Base-by-base conservation (phyloP, 176 grass and related monocot species). In the Bromus sterilis region DNA sequence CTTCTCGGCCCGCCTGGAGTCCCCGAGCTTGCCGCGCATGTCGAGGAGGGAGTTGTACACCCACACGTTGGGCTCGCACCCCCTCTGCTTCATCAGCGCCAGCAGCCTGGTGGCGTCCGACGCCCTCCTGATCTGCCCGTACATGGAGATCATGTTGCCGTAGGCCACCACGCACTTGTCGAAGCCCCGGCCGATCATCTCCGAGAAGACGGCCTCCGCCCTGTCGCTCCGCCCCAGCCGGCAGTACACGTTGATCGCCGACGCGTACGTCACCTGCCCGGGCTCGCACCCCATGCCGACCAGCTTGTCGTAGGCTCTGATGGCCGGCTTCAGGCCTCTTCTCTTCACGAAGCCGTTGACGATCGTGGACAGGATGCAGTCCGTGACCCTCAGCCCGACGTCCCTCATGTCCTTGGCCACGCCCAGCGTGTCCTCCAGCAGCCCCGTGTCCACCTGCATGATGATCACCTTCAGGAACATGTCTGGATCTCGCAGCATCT, bases 21-120 rank as follows among this genome's bases (percentile, higher is more conserved):
- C 82, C 59, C 85, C 86, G 8, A 93, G 51, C 71, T 82, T 84
- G 29, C 92, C 88, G 36, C 89, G 89, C 86, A 93, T 89, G 90
- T 98, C 92, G n/a, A 98, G 65, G 20, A 98, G 92, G 35, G 95
- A 91, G 84, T 98, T 98, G 82, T 98, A 98, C 29, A 98, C 92
- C 59, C 83, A 88, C 3, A 88, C 82, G 29, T 98, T 98, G 32
- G 95, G 95, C 81, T 84, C 82, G 42, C 90, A 98, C 74, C 88
- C 88, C 25, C 89, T 95, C 85, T 91, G 83, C 86, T 98, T 98
- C 95, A 98, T 98, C 89, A 87, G 68, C 3, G 88, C 90, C 23
- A 98, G 80, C 41, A 98, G 86, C 82, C 76, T 80, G 76, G 72
- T 95, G 61, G 95, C 95, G 42, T 98, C 90, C 11, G 83, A 89